phyloP scores from a whole-genome alignment of 768 basidiomycete genomes.

The Xerocomus brunneocitrinus region DNA sequence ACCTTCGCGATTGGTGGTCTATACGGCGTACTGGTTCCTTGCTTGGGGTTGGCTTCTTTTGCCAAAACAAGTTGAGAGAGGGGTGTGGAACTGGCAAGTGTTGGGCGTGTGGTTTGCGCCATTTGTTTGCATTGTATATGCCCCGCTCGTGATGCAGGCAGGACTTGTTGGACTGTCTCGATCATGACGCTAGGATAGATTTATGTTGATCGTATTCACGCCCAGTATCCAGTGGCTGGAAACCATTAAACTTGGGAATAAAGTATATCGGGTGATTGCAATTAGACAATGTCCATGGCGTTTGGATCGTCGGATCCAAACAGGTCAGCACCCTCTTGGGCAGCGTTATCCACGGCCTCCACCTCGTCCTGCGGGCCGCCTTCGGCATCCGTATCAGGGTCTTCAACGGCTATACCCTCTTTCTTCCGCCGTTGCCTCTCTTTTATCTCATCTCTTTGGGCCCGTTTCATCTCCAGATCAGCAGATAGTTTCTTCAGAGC shows the following conservation, averaged over 20 bases:
- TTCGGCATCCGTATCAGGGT: conserved; percentile 39
- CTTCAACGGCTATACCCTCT: conserved; percentile 50
- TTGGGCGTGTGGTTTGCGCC: conserved; percentile 81
- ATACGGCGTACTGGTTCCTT: conserved; percentile 41
- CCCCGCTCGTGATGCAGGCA: conserved; percentile 69
- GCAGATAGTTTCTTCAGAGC: conserved; percentile 81
- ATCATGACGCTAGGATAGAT: conserved; percentile 6
- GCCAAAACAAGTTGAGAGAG: conserved; percentile 42
- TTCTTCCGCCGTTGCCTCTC: conserved; percentile 70
- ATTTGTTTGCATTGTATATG: conserved; percentile 74
- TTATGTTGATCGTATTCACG: not conserved
- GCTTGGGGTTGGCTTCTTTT: conserved; percentile 57
- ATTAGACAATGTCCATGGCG: conserved; percentile 32
- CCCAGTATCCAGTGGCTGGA: not conserved
- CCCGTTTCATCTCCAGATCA: conserved; percentile 81
- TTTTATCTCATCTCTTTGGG: conserved; percentile 74
- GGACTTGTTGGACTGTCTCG: conserved; percentile 46
- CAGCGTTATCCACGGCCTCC: conserved; percentile 22
- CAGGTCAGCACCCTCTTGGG: conserved; percentile 27
- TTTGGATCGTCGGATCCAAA: conserved; percentile 49
- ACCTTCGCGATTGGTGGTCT: conserved; percentile 9
- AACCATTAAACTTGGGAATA: not conserved
- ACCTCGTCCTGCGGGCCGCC: conserved; percentile 36
- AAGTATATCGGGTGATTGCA: not conserved
- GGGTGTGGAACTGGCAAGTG: conserved; percentile 75